Evolutionary conservation across 495 filamentous ascomycete species (phyloP), one percentile per base, ranked within the genome.

Genomic region (Hypoxylon rickii): DNA sequence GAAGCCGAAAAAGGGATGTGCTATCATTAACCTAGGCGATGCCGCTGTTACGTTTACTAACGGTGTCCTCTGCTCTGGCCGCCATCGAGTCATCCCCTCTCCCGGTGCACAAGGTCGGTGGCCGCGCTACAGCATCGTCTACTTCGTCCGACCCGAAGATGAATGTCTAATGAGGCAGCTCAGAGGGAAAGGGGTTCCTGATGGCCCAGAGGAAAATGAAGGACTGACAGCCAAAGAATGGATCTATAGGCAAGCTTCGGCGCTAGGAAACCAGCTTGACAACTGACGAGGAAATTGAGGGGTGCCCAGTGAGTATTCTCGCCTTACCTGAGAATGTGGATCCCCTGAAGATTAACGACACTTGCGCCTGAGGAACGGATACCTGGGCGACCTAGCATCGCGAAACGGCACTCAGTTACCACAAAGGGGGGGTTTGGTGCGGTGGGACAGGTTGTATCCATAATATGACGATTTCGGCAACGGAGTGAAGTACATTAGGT

Each of bases 21-120:
- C 76, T 7, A 81, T 89, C 24, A 70, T 87, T 42, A 88, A 89
- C 46, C 73, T 89, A 0, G 86, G 84, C 0, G 86, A 89, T 48
- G 81, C 83, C 7, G 76, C 86, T 70, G 79, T 81, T 7, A 84
- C 81, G 34, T 87, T 87, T 59, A 83, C 82, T 6, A 79, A 78
- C 43, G 82, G 83, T 5, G 53, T 81, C n/a, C 63, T 87, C 33
- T 76, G 84, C 16, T 79, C 77, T 1, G 86, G 84, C 58, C 81
- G 86, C 8, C 85, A 88, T 64, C 76, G 85, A 3, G 85, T 88
- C 13, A 79, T 83, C 3, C 72, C 74, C 1, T 75, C 84, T 2
- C 82, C 83, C 0, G 83, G 80, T 3, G 60, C 67, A 4, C 84
- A 87, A 52, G 79, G 67, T 0, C 65, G 64, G n/a, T 66, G 54